Conservation (phyloP, 306 rosid species). For the Lathyrus oleraceus region DNA sequence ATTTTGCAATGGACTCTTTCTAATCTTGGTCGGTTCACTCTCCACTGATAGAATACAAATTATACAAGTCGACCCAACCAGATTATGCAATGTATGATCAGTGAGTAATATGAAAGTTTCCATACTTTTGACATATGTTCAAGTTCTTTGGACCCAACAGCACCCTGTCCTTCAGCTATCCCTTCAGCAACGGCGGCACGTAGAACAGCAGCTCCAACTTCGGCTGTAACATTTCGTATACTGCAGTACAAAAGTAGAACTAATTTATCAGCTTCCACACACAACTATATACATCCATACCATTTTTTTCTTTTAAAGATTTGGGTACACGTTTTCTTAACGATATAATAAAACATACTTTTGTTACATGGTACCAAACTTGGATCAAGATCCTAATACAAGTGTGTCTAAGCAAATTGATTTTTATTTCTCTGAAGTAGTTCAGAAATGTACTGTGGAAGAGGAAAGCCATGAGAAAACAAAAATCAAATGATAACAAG, state of each 20-base stretch:
- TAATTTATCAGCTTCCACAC: conserved; percentile 3
- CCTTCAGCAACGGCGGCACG: conserved; percentile 76
- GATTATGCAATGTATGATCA: background rate
- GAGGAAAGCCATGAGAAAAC: background rate
- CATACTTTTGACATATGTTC: conserved; percentile 74
- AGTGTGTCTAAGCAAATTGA: background rate
- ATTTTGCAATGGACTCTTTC: conserved; percentile 14
- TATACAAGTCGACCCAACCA: background rate
- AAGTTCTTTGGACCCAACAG: conserved; percentile 68
- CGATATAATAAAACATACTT: conserved; percentile 1
- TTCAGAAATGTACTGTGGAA: background rate
- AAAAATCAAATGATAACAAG: conserved; percentile 6
- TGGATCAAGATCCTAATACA: conserved; percentile 16
- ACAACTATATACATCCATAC: conserved; percentile 11
- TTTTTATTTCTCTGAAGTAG: conserved; percentile 8
- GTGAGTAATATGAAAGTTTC: conserved; percentile 20
- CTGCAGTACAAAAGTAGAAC: conserved; percentile 46
- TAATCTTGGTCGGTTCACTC: conserved; percentile 12
- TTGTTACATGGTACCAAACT: conserved; percentile 9
- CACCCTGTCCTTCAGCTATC: conserved; percentile 78
- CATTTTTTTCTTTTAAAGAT: background rate
- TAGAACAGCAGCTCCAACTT: conserved; percentile 93
- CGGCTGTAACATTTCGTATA: conserved; percentile 72
- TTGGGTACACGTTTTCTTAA: background rate
- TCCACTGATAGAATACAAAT: background rate